phyloP scores from a whole-genome alignment of 352 stramenopile genomes.

The Halophytophthora batemanensis region DNA sequence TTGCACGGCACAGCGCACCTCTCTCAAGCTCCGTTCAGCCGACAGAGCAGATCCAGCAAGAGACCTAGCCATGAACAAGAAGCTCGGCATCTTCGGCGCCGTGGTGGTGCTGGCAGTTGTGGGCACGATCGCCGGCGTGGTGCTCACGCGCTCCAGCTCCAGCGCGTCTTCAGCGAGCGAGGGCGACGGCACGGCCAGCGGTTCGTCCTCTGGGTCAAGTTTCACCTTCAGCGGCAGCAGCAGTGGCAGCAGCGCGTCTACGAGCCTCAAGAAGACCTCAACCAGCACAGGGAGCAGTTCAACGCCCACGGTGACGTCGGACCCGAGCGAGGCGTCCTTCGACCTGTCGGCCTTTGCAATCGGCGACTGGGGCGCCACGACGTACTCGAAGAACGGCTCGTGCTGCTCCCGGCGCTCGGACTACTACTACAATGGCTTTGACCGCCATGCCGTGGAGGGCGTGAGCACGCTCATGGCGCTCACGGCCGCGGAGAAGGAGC shows the following conservation, averaged over 20 bases:
- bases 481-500: constrained; percentile 7
- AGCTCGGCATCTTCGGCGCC: constrained; percentile 15
- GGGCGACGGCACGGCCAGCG: constrained; percentile 2
- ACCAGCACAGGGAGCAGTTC: constrained; percentile 3
- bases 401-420: constrained; percentile 35
- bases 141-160: constrained; percentile 13
- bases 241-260: too few species aligned
- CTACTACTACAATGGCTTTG: constrained; percentile 34
- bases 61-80: constrained; percentile 12
- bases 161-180: constrained; percentile 11
- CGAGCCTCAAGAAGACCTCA: neutral
- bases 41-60: too few species aligned
- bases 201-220: constrained; percentile 7
- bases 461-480: constrained; percentile 34
- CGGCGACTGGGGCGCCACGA: constrained; percentile 47
- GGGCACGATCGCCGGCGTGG: constrained; percentile 18
- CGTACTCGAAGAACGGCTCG: constrained; percentile 31
- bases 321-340: constrained; percentile 10
- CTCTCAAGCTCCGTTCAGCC: too few species aligned
- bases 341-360: constrained; percentile 31
- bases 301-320: constrained; percentile 13
- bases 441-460: constrained; percentile 42
- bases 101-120: constrained; percentile 23
- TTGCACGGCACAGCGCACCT: too few species aligned
- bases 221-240: neutral